These are phyloP conservation scores for Chlorella sorokiniana DNA, from an alignment of 139 green algal genomes.

Conservation along the genomic window DNA sequence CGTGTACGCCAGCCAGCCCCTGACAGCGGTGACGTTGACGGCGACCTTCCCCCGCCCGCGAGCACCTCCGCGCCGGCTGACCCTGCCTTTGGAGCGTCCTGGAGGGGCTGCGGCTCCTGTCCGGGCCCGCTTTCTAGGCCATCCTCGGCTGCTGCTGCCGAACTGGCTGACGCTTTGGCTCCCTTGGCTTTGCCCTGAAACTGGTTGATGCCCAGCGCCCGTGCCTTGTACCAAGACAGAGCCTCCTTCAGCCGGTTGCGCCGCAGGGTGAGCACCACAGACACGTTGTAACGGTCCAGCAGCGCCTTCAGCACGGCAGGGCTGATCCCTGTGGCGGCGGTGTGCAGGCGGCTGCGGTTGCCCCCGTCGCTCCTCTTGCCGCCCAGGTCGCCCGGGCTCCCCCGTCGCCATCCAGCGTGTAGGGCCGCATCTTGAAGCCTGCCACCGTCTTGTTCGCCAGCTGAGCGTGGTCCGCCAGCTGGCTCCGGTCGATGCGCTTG, in stretches of 20 bases:
- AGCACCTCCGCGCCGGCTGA: not conserved
- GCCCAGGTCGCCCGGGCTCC: not conserved
- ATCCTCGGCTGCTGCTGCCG: not conserved
- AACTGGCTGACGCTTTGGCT: not conserved
- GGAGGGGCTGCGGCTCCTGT: too few relatives aligned
- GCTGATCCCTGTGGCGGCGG: not conserved
- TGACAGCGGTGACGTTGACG: not conserved
- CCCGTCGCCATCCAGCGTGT: not conserved
- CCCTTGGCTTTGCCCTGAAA: not conserved
- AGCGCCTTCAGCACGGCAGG: not conserved
- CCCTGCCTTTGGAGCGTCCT: too few relatives aligned
- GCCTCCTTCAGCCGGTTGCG: constrained; percentile 19
- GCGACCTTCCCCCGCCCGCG: not conserved
- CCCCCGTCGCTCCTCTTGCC: not conserved
- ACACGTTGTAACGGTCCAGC: constrained; percentile 17
- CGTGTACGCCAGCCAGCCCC: constrained; percentile 13
- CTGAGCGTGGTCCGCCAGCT: not conserved
- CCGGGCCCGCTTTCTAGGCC: too few relatives aligned
- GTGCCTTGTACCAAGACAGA: constrained; percentile 22
- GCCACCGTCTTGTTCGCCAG: constrained; percentile 5
- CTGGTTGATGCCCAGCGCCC: constrained; percentile 14
- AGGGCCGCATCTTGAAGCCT: constrained; percentile 27
- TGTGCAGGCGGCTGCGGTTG: not conserved
- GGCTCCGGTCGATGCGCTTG: not conserved
- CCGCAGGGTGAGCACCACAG: constrained; percentile 10